Evolutionary conservation across 768 basidiomycete species (phyloP).

Genomic region (Exidia glandulosa): DNA sequence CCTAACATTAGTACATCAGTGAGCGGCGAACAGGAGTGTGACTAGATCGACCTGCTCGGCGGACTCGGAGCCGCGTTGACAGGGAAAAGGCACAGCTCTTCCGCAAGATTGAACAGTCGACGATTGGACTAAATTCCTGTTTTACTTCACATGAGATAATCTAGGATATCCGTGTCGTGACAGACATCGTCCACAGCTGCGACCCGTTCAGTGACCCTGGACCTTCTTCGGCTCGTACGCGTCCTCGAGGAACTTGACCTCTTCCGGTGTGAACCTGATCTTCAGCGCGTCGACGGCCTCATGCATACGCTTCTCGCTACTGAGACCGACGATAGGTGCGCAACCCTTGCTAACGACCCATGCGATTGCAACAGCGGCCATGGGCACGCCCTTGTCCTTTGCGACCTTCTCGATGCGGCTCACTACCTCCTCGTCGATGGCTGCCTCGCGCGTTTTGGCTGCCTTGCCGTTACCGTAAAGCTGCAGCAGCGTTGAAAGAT

Average conservation of each 20-base stretch:
- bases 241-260: slow-evolving; percentile 44
- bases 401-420: slow-evolving; percentile 17
- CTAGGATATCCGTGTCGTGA: no score
- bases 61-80: no score
- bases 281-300: slow-evolving; percentile 26
- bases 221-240: slow-evolving; percentile 37
- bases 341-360: slow-evolving; percentile 16
- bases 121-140: no score
- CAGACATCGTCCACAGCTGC: no score
- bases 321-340: not conserved
- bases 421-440: slow-evolving; percentile 13
- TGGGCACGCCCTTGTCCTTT: slow-evolving; percentile 16
- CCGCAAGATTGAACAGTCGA: no score
- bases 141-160: no score
- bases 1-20: no score
- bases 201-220: slow-evolving; percentile 25
- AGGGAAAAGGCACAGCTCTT: no score
- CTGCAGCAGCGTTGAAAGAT: not conserved
- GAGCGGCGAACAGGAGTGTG: no score
- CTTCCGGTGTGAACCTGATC: slow-evolving; percentile 41
- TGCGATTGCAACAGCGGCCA: slow-evolving; percentile 24
- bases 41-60: no score
- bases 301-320: not conserved
- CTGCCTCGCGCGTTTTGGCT: not conserved
- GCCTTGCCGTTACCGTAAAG: not conserved